phyloP scores from a whole-genome alignment of 805 yeast species.

The Lachancea sp. region DNA sequence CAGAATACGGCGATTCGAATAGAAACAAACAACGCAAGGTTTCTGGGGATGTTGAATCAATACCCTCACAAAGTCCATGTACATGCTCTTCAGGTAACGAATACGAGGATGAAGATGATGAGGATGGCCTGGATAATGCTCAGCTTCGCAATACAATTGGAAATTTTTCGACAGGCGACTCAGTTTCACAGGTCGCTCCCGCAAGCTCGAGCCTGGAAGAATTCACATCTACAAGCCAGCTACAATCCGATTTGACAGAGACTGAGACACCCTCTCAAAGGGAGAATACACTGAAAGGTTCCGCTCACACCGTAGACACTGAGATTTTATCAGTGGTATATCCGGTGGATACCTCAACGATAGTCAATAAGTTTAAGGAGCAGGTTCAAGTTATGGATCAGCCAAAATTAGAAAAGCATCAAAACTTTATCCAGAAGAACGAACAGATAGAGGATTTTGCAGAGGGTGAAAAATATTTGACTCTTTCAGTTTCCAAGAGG shows the following conservation, averaged over 20 bases:
- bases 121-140: not conserved
- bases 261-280: not conserved
- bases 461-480: conserved; percentile 52
- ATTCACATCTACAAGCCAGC: not conserved
- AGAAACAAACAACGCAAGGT: too few relatives aligned
- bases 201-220: not conserved
- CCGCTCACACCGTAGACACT: not conserved
- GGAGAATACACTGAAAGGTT: not conserved
- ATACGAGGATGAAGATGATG: not conserved
- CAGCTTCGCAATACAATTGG: not conserved
- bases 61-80: not conserved
- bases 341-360: not conserved
- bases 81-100: conserved; percentile 2
- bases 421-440: conserved; percentile 16
- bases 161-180: not conserved
- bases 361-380: not conserved
- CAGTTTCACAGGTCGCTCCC: not conserved
- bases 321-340: not conserved
- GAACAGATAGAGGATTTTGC: conserved; percentile 41
- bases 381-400: not conserved
- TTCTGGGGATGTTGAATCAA: too few relatives aligned
- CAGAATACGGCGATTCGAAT: not conserved
- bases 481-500: conserved; percentile 56
- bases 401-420: not conserved
- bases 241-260: not conserved